These are phyloP conservation scores for Starmerella bacillaris DNA, from an alignment of 805 yeast genomes.

Conservation along the genomic window DNA sequence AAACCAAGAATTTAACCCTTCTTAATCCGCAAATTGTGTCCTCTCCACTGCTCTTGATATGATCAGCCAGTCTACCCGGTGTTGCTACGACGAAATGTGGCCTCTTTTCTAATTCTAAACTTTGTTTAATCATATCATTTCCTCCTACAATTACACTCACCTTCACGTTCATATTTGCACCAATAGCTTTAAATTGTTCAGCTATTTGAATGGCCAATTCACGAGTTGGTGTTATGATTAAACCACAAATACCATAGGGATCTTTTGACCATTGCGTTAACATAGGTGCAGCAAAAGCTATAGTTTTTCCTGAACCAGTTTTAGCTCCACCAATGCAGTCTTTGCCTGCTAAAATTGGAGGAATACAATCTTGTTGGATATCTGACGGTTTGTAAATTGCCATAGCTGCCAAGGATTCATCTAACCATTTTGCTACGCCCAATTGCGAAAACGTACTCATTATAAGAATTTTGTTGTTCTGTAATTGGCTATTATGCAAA, in stretches of 20 bases:
- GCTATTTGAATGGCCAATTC: conserved; percentile 94
- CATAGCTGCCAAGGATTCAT: conserved; percentile 66
- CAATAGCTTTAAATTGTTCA: conserved; percentile 86
- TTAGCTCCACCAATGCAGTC: conserved; percentile 97
- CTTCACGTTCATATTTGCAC: conserved; percentile 70
- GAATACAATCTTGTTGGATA: conserved; percentile 79
- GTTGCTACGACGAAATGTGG: conserved; percentile 96
- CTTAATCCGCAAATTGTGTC: conserved; percentile 67
- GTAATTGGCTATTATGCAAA: too few species aligned
- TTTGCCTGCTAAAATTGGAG: conserved; percentile 60
- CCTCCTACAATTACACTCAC: conserved; percentile 88
- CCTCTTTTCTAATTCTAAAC: conserved; percentile 55
- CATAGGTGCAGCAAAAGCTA: conserved; percentile 97
- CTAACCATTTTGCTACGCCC: conserved; percentile 76
- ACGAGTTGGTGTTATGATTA: conserved; percentile 71
- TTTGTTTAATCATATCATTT: conserved; percentile 78
- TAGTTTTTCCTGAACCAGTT: conserved; percentile 95
- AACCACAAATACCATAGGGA: conserved; percentile 81
- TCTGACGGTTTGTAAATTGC: conserved; percentile 66
- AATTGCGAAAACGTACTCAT: conserved; percentile 33
- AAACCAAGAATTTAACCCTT: conserved; percentile 60
- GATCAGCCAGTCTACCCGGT: conserved; percentile 91
- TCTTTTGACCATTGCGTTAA: conserved; percentile 85
- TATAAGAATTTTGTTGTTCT: too few species aligned
- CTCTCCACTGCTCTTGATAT: conserved; percentile 69